Base-by-base conservation (phyloP, 2,329 filamentous ascomycete species). In the Fusarium fracticaudum region DNA sequence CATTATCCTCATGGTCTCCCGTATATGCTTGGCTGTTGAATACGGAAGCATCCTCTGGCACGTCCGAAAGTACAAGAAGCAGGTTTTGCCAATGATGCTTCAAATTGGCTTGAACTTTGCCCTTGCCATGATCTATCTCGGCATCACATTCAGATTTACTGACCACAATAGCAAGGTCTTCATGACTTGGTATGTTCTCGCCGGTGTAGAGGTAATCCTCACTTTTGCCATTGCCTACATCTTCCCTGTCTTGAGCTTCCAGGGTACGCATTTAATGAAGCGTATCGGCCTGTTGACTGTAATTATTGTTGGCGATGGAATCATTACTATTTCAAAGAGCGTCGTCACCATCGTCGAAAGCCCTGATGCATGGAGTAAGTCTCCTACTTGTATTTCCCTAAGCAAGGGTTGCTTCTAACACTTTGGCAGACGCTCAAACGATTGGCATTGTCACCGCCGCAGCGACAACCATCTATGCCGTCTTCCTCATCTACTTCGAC, bases 231-330 rank as follows among this genome's bases (percentile, higher is more conserved):
- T 91, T 9, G 91, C 90, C 15, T 87, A 85, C 55, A 80, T 84
- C 31, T 91, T 86, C 79, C 84, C 86, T 8, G 86, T 88, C 57
- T 84, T 92, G 48, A 89, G 88, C 61, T 91, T 92, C 77, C 87
- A 89, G 67, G 84, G 87, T 64, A 92, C 89, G 1, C 89, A 92
- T 77, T 79, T 92, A 62, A 90, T 90, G 76, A 89, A 91, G 76
- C 86, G 91, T 15, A 88, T 92, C 86, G 88, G 87, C 18, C 83
- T 92, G 6, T 83, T 92, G 63, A 92, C 90, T 0, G 84, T 92
- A 54, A 91, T 92, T 69, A 90, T 93, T 64, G 87, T 92, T 66
- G 91, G 91, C 20, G 91, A 92, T 76, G 90, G 90, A 58, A 88
- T 91, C 22, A 90, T 92, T 44, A 87, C 88, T n/a, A 83, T 92